Evolutionary conservation across 768 basidiomycete species (phyloP), one percentile per base, ranked within the genome.

Genomic region (Arthromyces matolae): DNA sequence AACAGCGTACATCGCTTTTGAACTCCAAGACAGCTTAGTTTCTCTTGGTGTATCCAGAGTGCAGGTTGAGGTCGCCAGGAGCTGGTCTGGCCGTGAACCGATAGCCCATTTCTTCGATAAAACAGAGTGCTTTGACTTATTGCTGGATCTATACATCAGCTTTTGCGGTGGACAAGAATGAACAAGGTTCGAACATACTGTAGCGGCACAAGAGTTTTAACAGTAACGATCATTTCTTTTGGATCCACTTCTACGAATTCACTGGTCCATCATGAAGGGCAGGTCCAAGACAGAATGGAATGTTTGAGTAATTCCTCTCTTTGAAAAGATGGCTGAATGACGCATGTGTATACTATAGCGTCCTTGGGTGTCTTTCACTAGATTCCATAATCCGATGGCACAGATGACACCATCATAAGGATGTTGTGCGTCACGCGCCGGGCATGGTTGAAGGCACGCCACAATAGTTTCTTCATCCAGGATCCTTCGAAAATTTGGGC

Each of bases 381-480:
- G 16, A 3, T 33, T 41, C 49, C 49, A 50, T 20, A 50, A 24
- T 24, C 14, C 44, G 10, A 50, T 41, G 0, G n/a, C 27, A n/a
- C n/a, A n/a, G n/a, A n/a, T n/a, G n/a, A n/a, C n/a, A 10, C 2
- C 27, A 3, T 3, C 2, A 14, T 10, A 18, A n/a, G 20, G 27
- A 8, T 37, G 19, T 20, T n/a, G 18, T 14, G 13, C 8, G 8
- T n/a, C 23, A 4, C 8, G 4, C 12, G 22, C 8, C 2, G 8
- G 10, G 16, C 46, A 41, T 18, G 20, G 5, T 2, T 22, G 4
- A 2, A 47, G 10, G 5, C 13, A 16, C n/a, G 44, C 45, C 1
- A 46, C 24, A 8, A 41, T 22, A 19, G 33, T 51, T 19, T 25
- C 33, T 10, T 51, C 50, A 10, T 51, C n/a, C n/a, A n/a, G n/a